Base-by-base conservation (phyloP, 306 rosid species). In the Quillaja saponaria region DNA sequence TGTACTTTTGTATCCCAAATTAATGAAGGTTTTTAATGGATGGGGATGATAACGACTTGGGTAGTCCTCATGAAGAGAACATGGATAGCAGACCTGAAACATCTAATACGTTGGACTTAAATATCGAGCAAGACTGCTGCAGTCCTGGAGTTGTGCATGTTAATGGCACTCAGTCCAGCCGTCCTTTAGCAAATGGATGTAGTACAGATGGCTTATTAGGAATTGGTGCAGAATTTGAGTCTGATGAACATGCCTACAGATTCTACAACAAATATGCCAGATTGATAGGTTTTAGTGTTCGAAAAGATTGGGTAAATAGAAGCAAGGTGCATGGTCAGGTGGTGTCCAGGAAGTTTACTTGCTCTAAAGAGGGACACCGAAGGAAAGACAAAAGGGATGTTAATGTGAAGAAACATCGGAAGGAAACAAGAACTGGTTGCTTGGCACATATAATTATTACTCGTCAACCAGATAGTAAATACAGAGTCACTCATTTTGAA, bases 341-440 rank as follows among this genome's bases (percentile, higher is more conserved):
- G 77, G 78, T 85, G 19, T 85, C 92, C 63, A 75, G 92, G 66
- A 85, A 85, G 76, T 85, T 80, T 78, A 82, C 91, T 31, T 85
- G 92, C 65, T 85, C 84, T 46, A 82, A 48, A 61, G 86, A 85
- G 63, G 92, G 92, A 49, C 72, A 85, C 71, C 78, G 88, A 3
- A 71, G 79, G 75, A 75, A 53, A 54, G 84, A 82, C 73, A 82
- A 78, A 62, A 72, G 92, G 55, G 84, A 69, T 61, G 59, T 12
- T 48, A 72, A 34, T 78, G 88, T 77, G 65, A 85, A 78, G 81
- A 85, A 75, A 64, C 92, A 75, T 56, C 14, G 82, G 56, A 85
- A 61, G 81, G 92, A 82, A 74, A 85, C 83, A 1, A 82, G 92
- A 78, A 85, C 88, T 44, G 92, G 92, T 52, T 85, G 92, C 74